Evolutionary conservation across 306 rosid genomes (phyloP).

Genomic region (Corylus avellana): DNA sequence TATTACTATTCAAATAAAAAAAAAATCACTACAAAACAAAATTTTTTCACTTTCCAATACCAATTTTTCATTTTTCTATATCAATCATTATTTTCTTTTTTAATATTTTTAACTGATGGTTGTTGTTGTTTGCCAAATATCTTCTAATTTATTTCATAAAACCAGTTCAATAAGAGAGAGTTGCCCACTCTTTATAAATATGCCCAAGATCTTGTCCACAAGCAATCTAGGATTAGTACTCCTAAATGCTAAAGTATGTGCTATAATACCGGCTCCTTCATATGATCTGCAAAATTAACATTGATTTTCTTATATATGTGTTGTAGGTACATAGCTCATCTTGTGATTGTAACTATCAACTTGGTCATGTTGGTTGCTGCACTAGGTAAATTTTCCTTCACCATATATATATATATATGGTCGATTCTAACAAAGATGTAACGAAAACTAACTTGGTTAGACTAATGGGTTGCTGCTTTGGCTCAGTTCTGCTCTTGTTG

Average conservation of each 20-base stretch:
- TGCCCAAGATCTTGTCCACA: too few relatives aligned
- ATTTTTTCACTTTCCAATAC: too few relatives aligned
- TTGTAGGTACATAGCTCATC: constrained; percentile 50
- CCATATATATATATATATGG: neutral
- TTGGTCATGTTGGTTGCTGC: constrained; percentile 51
- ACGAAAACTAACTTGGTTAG: constrained; percentile 19
- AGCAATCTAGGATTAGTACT: too few relatives aligned
- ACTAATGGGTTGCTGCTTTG: constrained; percentile 39
- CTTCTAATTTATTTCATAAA: too few relatives aligned
- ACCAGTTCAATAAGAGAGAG: too few relatives aligned
- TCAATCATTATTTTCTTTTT: too few relatives aligned
- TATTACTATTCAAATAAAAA: too few relatives aligned
- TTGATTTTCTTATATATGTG: neutral
- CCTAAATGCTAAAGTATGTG: neutral
- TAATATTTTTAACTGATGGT: too few relatives aligned
- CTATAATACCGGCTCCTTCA: neutral
- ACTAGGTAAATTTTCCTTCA: constrained; percentile 39
- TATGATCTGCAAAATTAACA: constrained; percentile 1
- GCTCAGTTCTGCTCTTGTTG: constrained; percentile 51
- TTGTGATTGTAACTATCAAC: constrained; percentile 52
- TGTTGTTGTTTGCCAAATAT: too few relatives aligned
- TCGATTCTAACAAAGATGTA: neutral
- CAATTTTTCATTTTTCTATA: too few relatives aligned
- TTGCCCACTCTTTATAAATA: too few relatives aligned
- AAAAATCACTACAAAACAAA: too few relatives aligned